Conservation (phyloP, 139 green algal species). For the Coelastrella sp. region DNA sequence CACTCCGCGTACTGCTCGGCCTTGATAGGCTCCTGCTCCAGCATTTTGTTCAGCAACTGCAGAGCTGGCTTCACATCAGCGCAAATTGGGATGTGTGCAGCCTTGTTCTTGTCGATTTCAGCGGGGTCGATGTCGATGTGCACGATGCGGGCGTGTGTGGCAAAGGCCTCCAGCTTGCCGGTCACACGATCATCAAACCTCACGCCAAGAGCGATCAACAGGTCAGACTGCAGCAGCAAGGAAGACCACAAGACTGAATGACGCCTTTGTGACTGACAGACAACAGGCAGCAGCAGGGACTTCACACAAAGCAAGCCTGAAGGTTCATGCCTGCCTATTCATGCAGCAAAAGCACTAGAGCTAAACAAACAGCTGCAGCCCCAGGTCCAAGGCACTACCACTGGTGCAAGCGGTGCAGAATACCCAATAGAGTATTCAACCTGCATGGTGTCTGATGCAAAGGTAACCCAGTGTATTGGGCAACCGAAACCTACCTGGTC, state of each 20-base stretch:
- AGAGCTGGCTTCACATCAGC: slow-evolving; percentile 83
- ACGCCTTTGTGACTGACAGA: no score
- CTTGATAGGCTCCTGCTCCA: slow-evolving; percentile 55
- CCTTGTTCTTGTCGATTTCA: slow-evolving; percentile 99
- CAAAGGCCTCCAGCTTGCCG: slow-evolving; percentile 97
- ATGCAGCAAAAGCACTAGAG: no score
- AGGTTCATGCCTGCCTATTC: no score
- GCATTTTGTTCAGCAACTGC: slow-evolving; percentile 74
- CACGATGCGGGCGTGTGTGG: slow-evolving; percentile 89
- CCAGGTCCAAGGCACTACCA: no score
- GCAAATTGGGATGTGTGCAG: slow-evolving; percentile 86
- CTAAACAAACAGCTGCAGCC: no score
- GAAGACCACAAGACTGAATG: neutral
- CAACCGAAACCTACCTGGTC: slow-evolving; percentile 68
- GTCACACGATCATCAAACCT: slow-evolving; percentile 99
- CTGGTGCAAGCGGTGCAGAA: no score
- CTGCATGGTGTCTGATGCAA: no score
- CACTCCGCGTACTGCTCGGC: slow-evolving; percentile 44
- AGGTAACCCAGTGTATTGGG: no score
- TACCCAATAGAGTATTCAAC: no score
- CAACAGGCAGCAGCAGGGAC: neutral
- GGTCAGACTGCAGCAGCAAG: slow-evolving; percentile 69
- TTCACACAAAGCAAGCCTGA: neutral
- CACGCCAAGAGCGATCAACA: slow-evolving; percentile 97
- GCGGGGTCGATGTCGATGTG: slow-evolving; percentile 99